Evolutionary conservation across 768 basidiomycete species (phyloP).

Genomic region (Cyclocybe cylindracea): DNA sequence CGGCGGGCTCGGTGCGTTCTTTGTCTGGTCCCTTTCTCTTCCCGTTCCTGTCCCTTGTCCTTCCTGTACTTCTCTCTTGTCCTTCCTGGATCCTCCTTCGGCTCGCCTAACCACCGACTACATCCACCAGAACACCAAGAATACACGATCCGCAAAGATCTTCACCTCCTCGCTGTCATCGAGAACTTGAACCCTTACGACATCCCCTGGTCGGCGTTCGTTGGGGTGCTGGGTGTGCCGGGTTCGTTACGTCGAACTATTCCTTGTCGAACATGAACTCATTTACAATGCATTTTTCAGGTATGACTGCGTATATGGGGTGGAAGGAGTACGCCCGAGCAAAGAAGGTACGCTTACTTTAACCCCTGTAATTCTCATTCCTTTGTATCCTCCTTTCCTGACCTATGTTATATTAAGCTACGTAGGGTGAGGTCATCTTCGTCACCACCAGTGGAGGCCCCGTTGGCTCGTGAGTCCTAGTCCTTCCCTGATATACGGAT

Average conservation of each 20-base stretch:
- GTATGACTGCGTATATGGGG: slow-evolving; percentile 38
- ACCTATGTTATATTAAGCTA: too few species aligned
- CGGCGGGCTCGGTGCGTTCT: slow-evolving; percentile 31
- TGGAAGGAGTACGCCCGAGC: slow-evolving; percentile 43
- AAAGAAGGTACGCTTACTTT: slow-evolving; percentile 29
- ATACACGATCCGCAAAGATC: slow-evolving; percentile 33
- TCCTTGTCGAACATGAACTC: neutral
- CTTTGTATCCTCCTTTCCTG: too few species aligned
- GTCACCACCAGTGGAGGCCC: slow-evolving; percentile 47
- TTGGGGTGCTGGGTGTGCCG: slow-evolving; percentile 58
- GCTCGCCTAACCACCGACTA: too few species aligned
- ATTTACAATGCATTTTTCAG: slow-evolving; percentile 23
- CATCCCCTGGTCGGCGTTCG: slow-evolving; percentile 48
- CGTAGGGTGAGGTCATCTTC: slow-evolving; percentile 44
- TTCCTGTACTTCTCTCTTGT: too few species aligned
- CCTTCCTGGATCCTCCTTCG: too few species aligned
- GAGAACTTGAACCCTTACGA: slow-evolving; percentile 43
- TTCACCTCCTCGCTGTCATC: slow-evolving; percentile 25
- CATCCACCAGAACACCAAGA: slow-evolving; percentile 41
- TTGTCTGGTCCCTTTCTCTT: too few species aligned
- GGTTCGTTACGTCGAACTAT: slow-evolving; percentile 28
- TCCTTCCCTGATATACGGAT: too few species aligned
- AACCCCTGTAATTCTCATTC: too few species aligned
- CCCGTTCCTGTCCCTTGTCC: too few species aligned
- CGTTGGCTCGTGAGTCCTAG: slow-evolving; percentile 69